Evolutionary conservation across 1,139 yeast species (phyloP), one percentile per base, ranked within the genome.

Genomic region (Debaryomyces nepalensis): DNA sequence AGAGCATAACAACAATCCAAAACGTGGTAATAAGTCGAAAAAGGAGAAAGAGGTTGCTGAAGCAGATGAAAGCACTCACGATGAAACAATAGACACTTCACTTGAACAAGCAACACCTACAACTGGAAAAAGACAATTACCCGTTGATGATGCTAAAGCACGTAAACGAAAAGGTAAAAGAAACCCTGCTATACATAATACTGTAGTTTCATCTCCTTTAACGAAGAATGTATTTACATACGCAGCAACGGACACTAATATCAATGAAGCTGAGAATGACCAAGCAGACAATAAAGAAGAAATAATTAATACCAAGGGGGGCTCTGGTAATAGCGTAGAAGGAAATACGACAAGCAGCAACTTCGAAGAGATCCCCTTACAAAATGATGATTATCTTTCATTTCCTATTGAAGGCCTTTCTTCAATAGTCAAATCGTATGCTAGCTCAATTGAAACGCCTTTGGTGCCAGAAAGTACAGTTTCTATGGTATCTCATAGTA

Each of bases 1-100:
- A 47, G 73, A 67, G 42, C 67, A 65, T 50, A 63, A 59, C 44
- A 56, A 51, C 45, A 62, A 63, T 22, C 69, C 70, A 3, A 66
- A 66, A 41, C 49, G 70, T 27, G 69, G 68, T 2, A 66, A 63
- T 49, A 66, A 64, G 44, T 52, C 66, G 5, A 66, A 59, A 42
- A 58, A 57, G 33, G 68, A 61, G 14, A 49, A 57, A 24, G 63
- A 61, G 12, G 43, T 44, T 11, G 57, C 52, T 10, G 58, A 54
- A 5, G 49, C 38, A 5, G 61, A 52, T 10, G 50, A 40, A 2
- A 49, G 46, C 2, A 38, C 42, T 7, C 14, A 30, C 14, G 45
- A 40, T 10, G 44, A 43, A 5, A 11, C 32, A 15, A 26, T 23
- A 15, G 46, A 43, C 10, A 32, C 36, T 5, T 31, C 35, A 9